Percentiles rank a stretch among this genome's conserved stretches.
These are phyloP conservation scores for Colletotrichum sansevieriae DNA, from an alignment of 2,329 filamentous ascomycete species.

Conservation along the genomic window DNA sequence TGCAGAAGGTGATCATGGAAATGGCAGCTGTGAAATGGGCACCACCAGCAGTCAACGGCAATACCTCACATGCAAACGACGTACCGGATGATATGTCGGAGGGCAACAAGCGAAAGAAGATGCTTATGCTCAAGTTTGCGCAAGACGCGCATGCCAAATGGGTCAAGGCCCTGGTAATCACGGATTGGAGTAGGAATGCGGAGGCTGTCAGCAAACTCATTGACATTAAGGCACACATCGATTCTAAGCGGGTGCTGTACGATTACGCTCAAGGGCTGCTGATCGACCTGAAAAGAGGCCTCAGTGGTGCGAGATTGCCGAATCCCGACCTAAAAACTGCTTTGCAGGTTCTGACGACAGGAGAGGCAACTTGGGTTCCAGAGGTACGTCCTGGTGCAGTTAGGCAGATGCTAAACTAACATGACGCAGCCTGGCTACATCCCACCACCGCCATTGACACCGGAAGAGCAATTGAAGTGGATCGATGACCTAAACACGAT, in stretches of 20 bases:
- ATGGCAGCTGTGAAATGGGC: constrained; percentile 77
- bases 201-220: constrained; percentile 88
- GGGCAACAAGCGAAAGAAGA: constrained; percentile 83
- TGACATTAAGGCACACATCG: constrained; percentile 83
- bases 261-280: constrained; percentile 72
- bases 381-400: constrained; percentile 67
- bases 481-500: constrained; percentile 86
- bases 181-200: constrained; percentile 88
- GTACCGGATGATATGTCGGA: constrained; percentile 67
- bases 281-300: constrained; percentile 78
- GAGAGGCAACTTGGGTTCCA: constrained; percentile 82
- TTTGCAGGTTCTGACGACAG: constrained; percentile 84
- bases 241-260: constrained; percentile 72
- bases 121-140: constrained; percentile 79
- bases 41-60: constrained; percentile 64
- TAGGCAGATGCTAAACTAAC: constrained; percentile 17
- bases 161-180: constrained; percentile 91
- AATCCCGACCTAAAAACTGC: constrained; percentile 94
- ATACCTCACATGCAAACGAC: constrained; percentile 54
- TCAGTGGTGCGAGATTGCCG: constrained; percentile 80
- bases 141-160: constrained; percentile 87
- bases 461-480: constrained; percentile 79
- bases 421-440: constrained; percentile 77
- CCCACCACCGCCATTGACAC: constrained; percentile 76
- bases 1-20: constrained; percentile 77